A percentile compares a stretch with the other conserved stretches of the same genome.
Conservation (phyloP, 306 rosid species). For the Prunus dulcis region DNA sequence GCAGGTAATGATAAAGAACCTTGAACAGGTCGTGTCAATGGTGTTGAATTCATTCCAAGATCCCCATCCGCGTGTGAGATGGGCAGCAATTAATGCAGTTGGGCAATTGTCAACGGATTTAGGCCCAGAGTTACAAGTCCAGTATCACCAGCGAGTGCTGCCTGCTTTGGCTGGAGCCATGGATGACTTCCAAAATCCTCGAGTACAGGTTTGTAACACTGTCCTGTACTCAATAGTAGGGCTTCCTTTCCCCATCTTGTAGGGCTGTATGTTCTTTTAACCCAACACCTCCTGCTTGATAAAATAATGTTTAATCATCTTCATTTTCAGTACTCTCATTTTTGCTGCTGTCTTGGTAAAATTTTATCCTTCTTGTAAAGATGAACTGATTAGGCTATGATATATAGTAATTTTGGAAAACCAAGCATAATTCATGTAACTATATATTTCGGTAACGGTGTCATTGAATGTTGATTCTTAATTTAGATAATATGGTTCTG, state of each 20-base stretch:
- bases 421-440: background rate
- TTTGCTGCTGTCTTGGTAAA: background rate
- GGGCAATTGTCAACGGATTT: constrained; percentile 77
- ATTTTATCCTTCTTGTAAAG: too few relatives aligned
- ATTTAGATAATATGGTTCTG: too few relatives aligned
- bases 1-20: constrained; percentile 67
- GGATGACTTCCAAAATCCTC: constrained; percentile 74
- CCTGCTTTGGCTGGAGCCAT: constrained; percentile 69
- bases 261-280: background rate
- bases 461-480: too few relatives aligned
- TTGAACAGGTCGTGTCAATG: constrained; percentile 66
- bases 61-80: constrained; percentile 63
- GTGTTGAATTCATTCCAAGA: constrained; percentile 52
- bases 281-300: background rate
- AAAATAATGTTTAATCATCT: too few relatives aligned
- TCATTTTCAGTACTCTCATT: background rate
- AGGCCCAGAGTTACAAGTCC: constrained; percentile 67
- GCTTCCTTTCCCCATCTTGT: background rate
- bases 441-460: too few relatives aligned
- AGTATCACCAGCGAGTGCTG: constrained; percentile 51
- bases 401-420: background rate
- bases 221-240: background rate
- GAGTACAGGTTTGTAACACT: constrained; percentile 60
- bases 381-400: background rate
- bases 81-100: constrained; percentile 82